These are phyloP conservation scores for Silybum marianum DNA, from an alignment of 129 eudicot genomes.

Conservation along the genomic window DNA sequence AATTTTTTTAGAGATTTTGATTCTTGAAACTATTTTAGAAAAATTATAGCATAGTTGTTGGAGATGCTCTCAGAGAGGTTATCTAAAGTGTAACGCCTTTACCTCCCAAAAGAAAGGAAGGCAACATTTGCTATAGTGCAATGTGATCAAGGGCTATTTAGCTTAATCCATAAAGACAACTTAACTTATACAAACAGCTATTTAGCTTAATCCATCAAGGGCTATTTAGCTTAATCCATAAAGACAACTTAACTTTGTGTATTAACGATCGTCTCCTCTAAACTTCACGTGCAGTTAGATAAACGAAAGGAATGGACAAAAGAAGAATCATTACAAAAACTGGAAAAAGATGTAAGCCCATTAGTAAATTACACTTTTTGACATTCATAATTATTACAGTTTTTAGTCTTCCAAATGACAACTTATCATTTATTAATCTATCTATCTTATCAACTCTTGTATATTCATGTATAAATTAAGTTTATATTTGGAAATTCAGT, in stretches of 20 bases:
- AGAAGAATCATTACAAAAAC: constrained; percentile 37
- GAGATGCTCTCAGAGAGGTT: background rate
- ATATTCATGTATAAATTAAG: too few relatives aligned
- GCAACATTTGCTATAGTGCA: background rate
- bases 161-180: background rate
- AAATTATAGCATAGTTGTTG: background rate
- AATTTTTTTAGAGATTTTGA: background rate
- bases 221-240: background rate
- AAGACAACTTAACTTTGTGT: too few relatives aligned
- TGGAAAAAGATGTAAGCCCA: constrained; percentile 38
- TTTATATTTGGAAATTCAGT: too few relatives aligned
- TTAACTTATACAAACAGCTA: background rate
- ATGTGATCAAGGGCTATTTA: background rate
- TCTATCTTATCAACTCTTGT: too few relatives aligned
- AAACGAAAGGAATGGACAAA: constrained; percentile 20
- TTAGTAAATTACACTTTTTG: background rate
- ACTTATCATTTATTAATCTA: too few relatives aligned
- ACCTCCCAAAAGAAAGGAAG: background rate
- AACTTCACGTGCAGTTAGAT: constrained; percentile 36
- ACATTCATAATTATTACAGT: too few relatives aligned
- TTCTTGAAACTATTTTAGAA: background rate
- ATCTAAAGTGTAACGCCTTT: background rate
- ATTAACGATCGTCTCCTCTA: background rate
- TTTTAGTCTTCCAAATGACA: too few relatives aligned
- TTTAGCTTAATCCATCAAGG: too few relatives aligned